phyloP scores from a whole-genome alignment of 257 asterid genomes.

The Anisodus tanguticus region DNA sequence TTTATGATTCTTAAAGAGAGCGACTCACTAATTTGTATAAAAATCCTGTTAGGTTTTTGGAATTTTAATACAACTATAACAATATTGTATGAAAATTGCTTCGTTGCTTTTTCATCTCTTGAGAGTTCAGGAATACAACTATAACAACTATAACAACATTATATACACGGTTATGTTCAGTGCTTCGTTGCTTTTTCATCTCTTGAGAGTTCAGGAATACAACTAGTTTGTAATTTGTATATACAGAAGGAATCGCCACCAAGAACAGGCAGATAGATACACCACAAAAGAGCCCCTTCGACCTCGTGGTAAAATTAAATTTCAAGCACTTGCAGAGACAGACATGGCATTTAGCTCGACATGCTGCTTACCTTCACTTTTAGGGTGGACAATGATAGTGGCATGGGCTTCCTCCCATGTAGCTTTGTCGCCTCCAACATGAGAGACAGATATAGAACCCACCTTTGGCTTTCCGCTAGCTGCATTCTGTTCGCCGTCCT shows the following conservation, averaged over 20 bases:
- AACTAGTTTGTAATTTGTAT: slow-evolving; percentile 12
- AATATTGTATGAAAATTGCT: too few relatives aligned
- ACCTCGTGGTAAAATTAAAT: slow-evolving; percentile 2
- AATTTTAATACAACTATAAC: too few relatives aligned
- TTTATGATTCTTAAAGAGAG: background rate
- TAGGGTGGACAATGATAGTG: slow-evolving; percentile 56
- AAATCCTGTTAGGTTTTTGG: too few relatives aligned
- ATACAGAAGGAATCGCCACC: background rate
- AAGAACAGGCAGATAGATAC: background rate
- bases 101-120: too few relatives aligned
- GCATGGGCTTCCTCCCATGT: slow-evolving; percentile 72
- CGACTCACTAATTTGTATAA: too few relatives aligned
- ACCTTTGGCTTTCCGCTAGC: slow-evolving; percentile 44
- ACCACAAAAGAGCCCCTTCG: background rate
- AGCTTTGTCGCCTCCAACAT: slow-evolving; percentile 42
- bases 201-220: background rate
- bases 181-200: background rate
- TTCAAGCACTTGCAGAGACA: slow-evolving; percentile 66
- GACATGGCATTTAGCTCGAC: slow-evolving; percentile 75
- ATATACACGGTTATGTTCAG: background rate
- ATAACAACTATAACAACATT: too few relatives aligned
- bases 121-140: too few relatives aligned
- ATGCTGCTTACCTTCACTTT: slow-evolving; percentile 57
- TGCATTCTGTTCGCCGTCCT: slow-evolving; percentile 37
- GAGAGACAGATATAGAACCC: slow-evolving; percentile 59